These are phyloP conservation scores for Fusarium praegraminearum DNA, from an alignment of 2,329 filamentous ascomycete species.

Conservation along the genomic window DNA sequence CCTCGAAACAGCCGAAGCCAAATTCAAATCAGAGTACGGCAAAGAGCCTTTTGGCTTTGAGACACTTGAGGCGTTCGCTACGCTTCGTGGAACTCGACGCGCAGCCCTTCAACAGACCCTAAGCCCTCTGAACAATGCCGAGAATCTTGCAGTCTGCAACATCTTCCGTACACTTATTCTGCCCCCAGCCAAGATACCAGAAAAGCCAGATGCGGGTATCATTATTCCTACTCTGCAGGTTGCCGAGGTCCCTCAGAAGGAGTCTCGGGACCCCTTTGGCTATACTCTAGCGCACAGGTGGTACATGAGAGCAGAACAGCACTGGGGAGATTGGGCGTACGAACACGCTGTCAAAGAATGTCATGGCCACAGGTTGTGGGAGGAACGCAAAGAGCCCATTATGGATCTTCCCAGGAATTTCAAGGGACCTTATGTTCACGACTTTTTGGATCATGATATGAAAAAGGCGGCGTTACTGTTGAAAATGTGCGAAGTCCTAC, in stretches of 20 bases:
- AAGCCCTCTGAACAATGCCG: constrained; percentile 52
- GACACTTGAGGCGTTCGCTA: constrained; percentile 47
- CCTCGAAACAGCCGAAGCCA: constrained; percentile 17
- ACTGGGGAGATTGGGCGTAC: constrained; percentile 39
- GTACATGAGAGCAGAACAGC: constrained; percentile 32
- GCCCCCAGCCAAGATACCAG: constrained; percentile 40
- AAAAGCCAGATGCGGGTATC: constrained; percentile 40
- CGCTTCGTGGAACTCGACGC: constrained; percentile 58
- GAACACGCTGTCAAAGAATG: constrained; percentile 35
- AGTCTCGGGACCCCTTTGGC: constrained; percentile 45
- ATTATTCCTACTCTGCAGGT: constrained; percentile 40
- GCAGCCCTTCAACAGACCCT: constrained; percentile 60
- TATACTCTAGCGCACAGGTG: constrained; percentile 46
- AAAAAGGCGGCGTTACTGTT: constrained; percentile 32
- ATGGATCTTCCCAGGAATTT: constrained; percentile 46
- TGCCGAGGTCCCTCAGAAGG: constrained; percentile 39
- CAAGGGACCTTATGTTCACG: constrained; percentile 38
- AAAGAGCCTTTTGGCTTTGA: not conserved
- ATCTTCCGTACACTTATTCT: constrained; percentile 55
- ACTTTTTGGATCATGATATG: constrained; percentile 45
- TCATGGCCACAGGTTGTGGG: constrained; percentile 15
- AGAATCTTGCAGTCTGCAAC: constrained; percentile 54
- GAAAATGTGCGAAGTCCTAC: constrained; percentile 26
- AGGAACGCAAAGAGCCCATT: constrained; percentile 21
- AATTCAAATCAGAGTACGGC: constrained; percentile 10